A percentile compares a stretch with the other conserved stretches of the same genome.
Evolutionary conservation across 2,329 filamentous ascomycete genomes (phyloP).

Genomic region (Colletotrichum cereale): DNA sequence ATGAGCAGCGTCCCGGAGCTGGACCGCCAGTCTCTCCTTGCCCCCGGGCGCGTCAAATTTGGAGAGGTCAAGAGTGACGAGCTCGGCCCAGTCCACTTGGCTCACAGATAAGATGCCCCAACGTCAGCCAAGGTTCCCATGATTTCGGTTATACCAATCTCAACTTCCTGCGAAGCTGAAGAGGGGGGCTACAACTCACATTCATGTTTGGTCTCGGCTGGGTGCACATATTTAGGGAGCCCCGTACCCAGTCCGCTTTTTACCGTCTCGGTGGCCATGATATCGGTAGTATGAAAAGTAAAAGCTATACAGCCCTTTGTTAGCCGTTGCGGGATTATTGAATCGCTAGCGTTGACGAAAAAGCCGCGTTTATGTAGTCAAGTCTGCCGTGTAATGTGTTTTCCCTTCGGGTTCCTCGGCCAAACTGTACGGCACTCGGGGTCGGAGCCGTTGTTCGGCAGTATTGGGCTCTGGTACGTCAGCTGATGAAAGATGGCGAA

Average conservation of each 20-base stretch:
- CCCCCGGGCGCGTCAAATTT: not conserved
- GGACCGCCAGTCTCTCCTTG: not conserved
- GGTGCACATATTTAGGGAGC: not conserved
- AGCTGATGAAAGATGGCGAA: too few species aligned
- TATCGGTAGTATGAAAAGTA: not conserved
- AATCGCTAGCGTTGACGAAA: too few species aligned
- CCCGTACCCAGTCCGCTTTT: not conserved
- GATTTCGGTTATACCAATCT: not conserved
- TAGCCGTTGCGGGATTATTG: not conserved
- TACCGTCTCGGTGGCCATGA: not conserved
- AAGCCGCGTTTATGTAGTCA: too few species aligned
- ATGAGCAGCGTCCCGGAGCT: not conserved
- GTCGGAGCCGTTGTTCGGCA: too few species aligned
- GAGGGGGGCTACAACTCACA: not conserved
- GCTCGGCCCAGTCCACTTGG: not conserved
- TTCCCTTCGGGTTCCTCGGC: too few species aligned
- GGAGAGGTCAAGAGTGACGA: not conserved
- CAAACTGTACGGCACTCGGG: too few species aligned
- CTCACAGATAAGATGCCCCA: not conserved
- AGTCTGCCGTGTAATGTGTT: too few species aligned
- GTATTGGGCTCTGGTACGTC: too few species aligned
- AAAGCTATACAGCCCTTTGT: not conserved
- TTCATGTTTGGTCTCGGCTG: not conserved
- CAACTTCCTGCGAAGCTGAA: not conserved
- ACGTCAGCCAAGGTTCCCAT: not conserved